Percentiles rank a stretch among this genome's conserved stretches.
Conservation (phyloP, 2,329 filamentous ascomycete genomes). For the Ascochyta koolunga region DNA sequence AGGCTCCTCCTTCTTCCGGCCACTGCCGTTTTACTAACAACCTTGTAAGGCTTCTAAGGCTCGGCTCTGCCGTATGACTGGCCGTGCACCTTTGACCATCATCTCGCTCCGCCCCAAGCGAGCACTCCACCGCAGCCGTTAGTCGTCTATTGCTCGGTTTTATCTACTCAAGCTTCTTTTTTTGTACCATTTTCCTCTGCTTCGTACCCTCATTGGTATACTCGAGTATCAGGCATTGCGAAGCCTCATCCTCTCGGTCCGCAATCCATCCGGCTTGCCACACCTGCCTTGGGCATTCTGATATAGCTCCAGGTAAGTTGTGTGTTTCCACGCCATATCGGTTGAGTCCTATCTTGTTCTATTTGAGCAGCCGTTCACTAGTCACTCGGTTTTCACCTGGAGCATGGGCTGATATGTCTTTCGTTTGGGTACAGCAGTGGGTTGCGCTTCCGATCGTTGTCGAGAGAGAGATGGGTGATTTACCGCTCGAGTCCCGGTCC, state of each 20-base stretch:
- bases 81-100: constrained; percentile 44
- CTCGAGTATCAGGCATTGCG: constrained; percentile 24
- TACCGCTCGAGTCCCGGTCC: constrained; percentile 39
- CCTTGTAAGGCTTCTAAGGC: constrained; percentile 39
- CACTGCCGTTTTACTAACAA: constrained; percentile 38
- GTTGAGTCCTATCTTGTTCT: constrained; percentile 12
- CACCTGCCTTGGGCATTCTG: constrained; percentile 28
- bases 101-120: constrained; percentile 48
- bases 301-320: constrained; percentile 47
- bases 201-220: constrained; percentile 43
- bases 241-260: constrained; percentile 38
- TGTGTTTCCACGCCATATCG: constrained; percentile 20
- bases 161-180: constrained; percentile 42
- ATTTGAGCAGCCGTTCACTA: constrained; percentile 29
- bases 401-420: constrained; percentile 51
- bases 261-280: constrained; percentile 42
- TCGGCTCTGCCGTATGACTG: constrained; percentile 41
- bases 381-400: constrained; percentile 23
- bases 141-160: constrained; percentile 43
- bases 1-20: constrained; percentile 22
- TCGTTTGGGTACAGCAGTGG: constrained; percentile 53
- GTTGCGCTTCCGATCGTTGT: constrained; percentile 48
- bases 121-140: constrained; percentile 40
- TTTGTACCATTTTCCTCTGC: constrained; percentile 42
- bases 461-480: constrained; percentile 50